Evolutionary conservation across 345 rosid genomes (phyloP), one percentile per base, ranked within the genome.

Genomic region (Syzygium aromaticum): DNA sequence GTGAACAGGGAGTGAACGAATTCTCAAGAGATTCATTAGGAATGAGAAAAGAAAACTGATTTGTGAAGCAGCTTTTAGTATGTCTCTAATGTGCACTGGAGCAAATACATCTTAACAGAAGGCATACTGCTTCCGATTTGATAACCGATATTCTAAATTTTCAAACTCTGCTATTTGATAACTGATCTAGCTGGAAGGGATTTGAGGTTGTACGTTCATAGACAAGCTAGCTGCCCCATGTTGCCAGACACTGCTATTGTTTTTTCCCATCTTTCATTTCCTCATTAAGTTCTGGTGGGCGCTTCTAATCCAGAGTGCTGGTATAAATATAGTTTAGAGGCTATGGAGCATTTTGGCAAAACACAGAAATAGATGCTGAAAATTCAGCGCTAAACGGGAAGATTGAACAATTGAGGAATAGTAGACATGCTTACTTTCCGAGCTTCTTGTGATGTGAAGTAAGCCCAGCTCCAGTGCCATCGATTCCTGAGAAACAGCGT

Each of bases 381-480:
- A 83, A 15, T 64, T 64, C 77, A 30, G 43, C 30, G 22, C 77
- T 19, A 30, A 51, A 86, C 54, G 40, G 33, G 2, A 33, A 52
- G 19, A 51, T 56, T 11, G 43, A 49, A 51, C 33, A 57, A 51
- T 67, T 30, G 27, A 73, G 53, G 22, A 14, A 13, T 15, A 56
- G 85, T 27, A 52, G 46, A 38, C 53, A 64, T 38, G 88, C 96
- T 89, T 90, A 94, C 98, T 91, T 91, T 86, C 93, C 96, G 54
- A 95, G 95, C 80, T 87, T 91, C 21, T 86, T 88, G 89, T 93
- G 93, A 27, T 95, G 97, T 87, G 88, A 86, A 78, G 90, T 87
- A 4, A 95, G 92, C 77, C 97, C 98, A 80, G 94, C 93, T 86
- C 97, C 98, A 86, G 91, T 91, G 30, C 97, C 95, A 52, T 94